Conservation (phyloP, 805 yeast species). For the Schwanniomyces vanrijiae region DNA sequence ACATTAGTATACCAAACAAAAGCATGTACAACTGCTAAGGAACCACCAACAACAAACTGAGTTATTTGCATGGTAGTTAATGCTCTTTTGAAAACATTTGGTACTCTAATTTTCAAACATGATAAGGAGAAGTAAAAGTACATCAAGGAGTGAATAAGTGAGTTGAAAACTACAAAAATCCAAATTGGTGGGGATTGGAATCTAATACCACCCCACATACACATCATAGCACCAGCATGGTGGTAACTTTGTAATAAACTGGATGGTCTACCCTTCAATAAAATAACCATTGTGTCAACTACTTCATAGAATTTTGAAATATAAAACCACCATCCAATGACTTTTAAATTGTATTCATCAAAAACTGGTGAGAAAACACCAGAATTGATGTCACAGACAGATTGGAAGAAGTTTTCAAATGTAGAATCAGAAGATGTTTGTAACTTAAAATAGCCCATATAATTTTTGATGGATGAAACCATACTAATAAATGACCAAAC, state of each 20-base stretch:
- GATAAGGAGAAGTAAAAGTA: constrained; percentile 66
- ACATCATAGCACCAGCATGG: constrained; percentile 77
- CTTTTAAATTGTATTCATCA: constrained; percentile 41
- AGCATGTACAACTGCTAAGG: constrained; percentile 62
- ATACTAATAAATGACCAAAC: constrained; percentile 73
- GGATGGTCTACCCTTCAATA: constrained; percentile 66
- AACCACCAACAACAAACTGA: constrained; percentile 69
- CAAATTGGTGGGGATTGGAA: constrained; percentile 74
- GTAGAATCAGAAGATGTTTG: constrained; percentile 10
- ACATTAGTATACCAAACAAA: constrained; percentile 60
- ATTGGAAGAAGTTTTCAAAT: constrained; percentile 54
- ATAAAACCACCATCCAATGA: constrained; percentile 67
- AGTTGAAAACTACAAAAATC: constrained; percentile 78
- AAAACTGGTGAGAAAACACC: constrained; percentile 50
- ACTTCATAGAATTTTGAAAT: constrained; percentile 72
- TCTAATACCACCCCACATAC: constrained; percentile 79
- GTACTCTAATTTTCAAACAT: constrained; percentile 58
- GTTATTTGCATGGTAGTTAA: constrained; percentile 68
- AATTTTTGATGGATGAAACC: constrained; percentile 48
- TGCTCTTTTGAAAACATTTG: constrained; percentile 53
- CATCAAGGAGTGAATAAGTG: constrained; percentile 76
- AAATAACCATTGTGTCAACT: constrained; percentile 63
- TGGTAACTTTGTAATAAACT: constrained; percentile 71
- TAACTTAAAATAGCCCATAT: constrained; percentile 20
- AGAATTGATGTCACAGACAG: constrained; percentile 58